These are phyloP conservation scores for Malassezia pachydermatis DNA, from an alignment of 1,284 basidiomycete species.

Conservation along the genomic window DNA sequence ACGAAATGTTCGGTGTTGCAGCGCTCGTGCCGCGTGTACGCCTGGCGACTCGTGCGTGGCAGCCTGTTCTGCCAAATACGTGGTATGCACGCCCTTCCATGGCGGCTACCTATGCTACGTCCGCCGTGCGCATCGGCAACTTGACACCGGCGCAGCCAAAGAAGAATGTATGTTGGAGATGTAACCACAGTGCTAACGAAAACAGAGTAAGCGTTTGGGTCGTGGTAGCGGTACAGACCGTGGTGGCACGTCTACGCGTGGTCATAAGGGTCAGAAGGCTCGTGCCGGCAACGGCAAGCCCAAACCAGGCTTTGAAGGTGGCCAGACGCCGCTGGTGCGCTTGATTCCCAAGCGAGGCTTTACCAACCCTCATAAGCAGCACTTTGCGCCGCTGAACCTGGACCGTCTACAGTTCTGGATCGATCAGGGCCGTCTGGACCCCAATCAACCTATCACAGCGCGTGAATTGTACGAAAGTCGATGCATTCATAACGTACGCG, in stretches of 20 bases:
- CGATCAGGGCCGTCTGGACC: slow-evolving; percentile 66
- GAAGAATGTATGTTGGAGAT: not conserved
- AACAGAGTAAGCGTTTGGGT: slow-evolving; percentile 80
- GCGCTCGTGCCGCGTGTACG: slow-evolving; percentile 8
- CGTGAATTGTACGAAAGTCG: slow-evolving; percentile 71
- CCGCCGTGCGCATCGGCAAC: slow-evolving; percentile 14
- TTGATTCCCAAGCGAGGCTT: slow-evolving; percentile 89
- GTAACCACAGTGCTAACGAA: not conserved
- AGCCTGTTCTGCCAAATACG: not conserved
- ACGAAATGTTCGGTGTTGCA: slow-evolving; percentile 1
- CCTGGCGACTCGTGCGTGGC: not conserved
- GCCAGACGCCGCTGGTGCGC: slow-evolving; percentile 86
- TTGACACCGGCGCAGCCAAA: slow-evolving; percentile 15
- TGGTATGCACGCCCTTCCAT: not conserved
- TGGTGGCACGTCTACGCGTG: slow-evolving; percentile 82
- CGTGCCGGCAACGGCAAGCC: slow-evolving; percentile 81
- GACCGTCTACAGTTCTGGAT: slow-evolving; percentile 84
- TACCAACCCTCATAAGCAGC: slow-evolving; percentile 60
- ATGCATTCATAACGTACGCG: slow-evolving; percentile 74
- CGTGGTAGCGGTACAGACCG: slow-evolving; percentile 80
- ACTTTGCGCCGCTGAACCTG: slow-evolving; percentile 73
- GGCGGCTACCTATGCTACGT: slow-evolving; percentile 5
- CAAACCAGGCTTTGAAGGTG: slow-evolving; percentile 73
- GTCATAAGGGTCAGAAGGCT: slow-evolving; percentile 91
- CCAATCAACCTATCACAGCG: slow-evolving; percentile 76